Evolutionary conservation across 2,329 filamentous ascomycete genomes (phyloP).

Genomic region (Scytalidium lignicola): DNA sequence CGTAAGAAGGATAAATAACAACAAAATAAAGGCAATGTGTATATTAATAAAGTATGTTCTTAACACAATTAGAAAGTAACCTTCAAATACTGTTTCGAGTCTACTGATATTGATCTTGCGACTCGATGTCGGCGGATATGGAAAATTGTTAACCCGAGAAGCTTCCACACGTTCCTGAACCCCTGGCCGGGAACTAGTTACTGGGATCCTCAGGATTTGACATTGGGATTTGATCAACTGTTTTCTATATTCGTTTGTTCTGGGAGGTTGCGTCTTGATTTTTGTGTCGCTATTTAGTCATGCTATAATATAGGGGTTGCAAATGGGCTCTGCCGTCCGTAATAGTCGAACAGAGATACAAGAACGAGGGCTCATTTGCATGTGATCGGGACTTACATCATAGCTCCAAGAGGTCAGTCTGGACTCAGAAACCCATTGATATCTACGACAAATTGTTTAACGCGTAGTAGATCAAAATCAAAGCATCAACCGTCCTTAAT

Average conservation of each 20-base stretch:
- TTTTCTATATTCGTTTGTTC: background rate
- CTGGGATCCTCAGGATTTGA: too few species aligned
- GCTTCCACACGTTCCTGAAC: background rate
- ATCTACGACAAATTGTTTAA: background rate
- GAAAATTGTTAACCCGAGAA: background rate
- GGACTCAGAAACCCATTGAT: constrained; percentile 1
- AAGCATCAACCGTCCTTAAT: background rate
- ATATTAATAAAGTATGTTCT: too few species aligned
- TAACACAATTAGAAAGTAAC: too few species aligned
- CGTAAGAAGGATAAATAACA: constrained; percentile 1
- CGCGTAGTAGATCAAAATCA: background rate
- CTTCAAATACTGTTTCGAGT: background rate
- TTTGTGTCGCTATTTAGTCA: background rate
- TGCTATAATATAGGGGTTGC: background rate
- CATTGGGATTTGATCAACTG: too few species aligned
- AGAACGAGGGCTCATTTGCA: constrained; percentile 7
- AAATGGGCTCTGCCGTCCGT: background rate
- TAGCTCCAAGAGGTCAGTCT: constrained; percentile 1
- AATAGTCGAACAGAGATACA: background rate
- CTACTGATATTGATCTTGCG: background rate
- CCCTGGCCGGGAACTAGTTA: background rate
- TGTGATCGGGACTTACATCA: constrained; percentile 3
- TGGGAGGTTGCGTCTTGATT: background rate
- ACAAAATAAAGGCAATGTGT: too few species aligned
- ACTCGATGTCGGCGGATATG: background rate